Base-by-base conservation (phyloP, 257 asterid species). In the Solanum tarapatanum region DNA sequence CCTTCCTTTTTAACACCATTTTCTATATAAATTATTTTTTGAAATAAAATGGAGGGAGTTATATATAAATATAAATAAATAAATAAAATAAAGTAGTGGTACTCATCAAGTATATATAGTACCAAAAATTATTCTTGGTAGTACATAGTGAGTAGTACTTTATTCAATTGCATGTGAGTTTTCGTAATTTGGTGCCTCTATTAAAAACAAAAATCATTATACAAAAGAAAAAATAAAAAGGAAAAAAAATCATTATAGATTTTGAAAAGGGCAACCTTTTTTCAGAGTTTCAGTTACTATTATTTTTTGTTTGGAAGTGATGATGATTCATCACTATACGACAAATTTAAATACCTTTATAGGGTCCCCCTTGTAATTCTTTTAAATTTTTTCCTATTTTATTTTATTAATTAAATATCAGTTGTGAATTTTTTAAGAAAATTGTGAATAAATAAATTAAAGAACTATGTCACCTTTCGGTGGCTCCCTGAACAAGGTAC, bases 271-370 rank as follows among this genome's bases (percentile, higher is more conserved):
- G 88, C 72, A 66, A 55, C 86, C 82, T 30, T 92, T 76, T 79
- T 80, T 45, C 69, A 80, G 85, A 80, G 26, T 28, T 76, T 68
- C 74, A 88, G 85, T 77, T 41, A 66, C 90, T 90, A 62, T 88
- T 88, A 30, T 21, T 62, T 93, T 87, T 94, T 93, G 9, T 92
- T 93, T 76, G 89, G 90, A 84, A 88, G 91, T 90, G 87, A 87
- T 85, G 92, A 90, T 91, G 94, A 91, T 77, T 91, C 93, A 87
- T 90, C 97, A 88, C 92, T 88, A 92, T 87, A 94, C 95, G 97
- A 93, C 95, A 95, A 92, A 89, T 28, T 43, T 45, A 26, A 45
- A 80, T 35, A 80, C 39, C 26, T 80, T 14, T 26, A 62, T 28
- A 24, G 85, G 68, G 68, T 28, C 64, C 64, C 6, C 8, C 26